Conservation (phyloP, 2,329 filamentous ascomycete genomes). For the Ambrosiella cleistominuta region DNA sequence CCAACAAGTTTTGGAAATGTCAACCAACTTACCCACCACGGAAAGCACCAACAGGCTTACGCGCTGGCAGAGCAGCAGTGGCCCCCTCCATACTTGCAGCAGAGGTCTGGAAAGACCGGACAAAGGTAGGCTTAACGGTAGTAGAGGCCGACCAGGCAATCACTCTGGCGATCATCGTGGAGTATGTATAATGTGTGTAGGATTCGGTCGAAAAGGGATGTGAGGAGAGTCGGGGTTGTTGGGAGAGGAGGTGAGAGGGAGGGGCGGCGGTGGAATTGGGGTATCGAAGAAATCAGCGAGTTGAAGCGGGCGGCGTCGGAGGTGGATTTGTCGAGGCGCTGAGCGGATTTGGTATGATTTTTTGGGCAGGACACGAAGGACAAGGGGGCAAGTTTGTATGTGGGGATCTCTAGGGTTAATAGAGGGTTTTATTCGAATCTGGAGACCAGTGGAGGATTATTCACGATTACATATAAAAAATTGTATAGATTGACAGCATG, state of each 20-base stretch:
- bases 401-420: not conserved
- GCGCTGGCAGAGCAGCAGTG: conserved; percentile 33
- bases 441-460: not conserved
- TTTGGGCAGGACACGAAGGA: too few relatives aligned
- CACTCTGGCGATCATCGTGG: conserved; percentile 12
- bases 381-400: too few relatives aligned
- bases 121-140: conserved; percentile 14
- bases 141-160: conserved; percentile 16
- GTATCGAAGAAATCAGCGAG: too few relatives aligned
- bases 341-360: too few relatives aligned
- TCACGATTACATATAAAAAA: not conserved
- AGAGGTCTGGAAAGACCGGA: conserved; percentile 34
- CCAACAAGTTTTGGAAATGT: not conserved
- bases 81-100: conserved; percentile 26
- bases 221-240: not conserved
- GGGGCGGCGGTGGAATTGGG: not conserved
- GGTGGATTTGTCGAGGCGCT: too few relatives aligned
- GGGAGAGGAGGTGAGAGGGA: not conserved
- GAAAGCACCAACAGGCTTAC: conserved; percentile 43
- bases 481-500: not conserved
- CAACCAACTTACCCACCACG: conserved; percentile 36
- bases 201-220: not conserved
- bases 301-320: too few relatives aligned
- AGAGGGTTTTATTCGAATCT: too few relatives aligned
- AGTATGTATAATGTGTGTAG: not conserved